phyloP scores from a whole-genome alignment of 1,284 basidiomycete species.

The Cyathus olla region DNA sequence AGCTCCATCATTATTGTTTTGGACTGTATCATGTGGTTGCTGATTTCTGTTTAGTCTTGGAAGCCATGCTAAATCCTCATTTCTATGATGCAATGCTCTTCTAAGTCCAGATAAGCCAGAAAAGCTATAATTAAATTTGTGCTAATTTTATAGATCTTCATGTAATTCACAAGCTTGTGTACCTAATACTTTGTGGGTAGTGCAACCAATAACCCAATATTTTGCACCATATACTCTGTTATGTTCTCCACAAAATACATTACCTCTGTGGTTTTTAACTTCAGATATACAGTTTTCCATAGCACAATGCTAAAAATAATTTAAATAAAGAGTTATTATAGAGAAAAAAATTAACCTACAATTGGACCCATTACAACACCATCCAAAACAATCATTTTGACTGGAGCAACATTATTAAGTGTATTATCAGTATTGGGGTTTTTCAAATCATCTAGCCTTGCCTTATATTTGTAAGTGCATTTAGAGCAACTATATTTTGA shows the following conservation, averaged over 20 bases:
- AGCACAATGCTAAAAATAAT: constrained; percentile 18
- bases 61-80: constrained; percentile 24
- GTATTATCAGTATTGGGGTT: neutral
- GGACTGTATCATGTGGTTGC: constrained; percentile 23
- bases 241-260: constrained; percentile 28
- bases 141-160: constrained; percentile 22
- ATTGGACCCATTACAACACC: constrained; percentile 31
- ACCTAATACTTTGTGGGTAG: constrained; percentile 7
- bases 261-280: constrained; percentile 24
- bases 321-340: constrained; percentile 2
- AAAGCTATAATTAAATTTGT: constrained; percentile 11
- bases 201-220: constrained; percentile 21
- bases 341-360: neutral
- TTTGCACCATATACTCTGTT: constrained; percentile 12
- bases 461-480: neutral
- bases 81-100: constrained; percentile 21
- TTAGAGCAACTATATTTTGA: neutral
- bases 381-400: constrained; percentile 34
- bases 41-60: constrained; percentile 1
- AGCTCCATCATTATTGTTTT: neutral
- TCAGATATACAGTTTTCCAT: constrained; percentile 16
- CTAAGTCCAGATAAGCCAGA: constrained; percentile 17
- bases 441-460: constrained; percentile 2
- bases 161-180: constrained; percentile 32
- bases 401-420: constrained; percentile 2